Conservation (phyloP, 1,284 basidiomycete genomes). For the Cerioporus squamosus region DNA sequence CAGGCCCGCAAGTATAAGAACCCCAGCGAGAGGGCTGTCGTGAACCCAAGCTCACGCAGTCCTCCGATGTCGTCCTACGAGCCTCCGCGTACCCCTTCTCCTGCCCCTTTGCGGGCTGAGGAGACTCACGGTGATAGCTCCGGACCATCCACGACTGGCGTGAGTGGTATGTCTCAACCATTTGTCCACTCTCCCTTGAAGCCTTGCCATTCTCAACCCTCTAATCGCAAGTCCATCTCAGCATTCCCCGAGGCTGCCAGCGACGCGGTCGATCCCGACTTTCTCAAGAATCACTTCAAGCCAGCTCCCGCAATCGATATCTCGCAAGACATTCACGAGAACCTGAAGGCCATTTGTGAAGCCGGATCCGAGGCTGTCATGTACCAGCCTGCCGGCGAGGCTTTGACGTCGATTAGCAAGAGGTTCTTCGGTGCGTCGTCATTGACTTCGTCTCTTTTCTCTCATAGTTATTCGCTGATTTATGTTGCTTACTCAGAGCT, state of each 20-base stretch:
- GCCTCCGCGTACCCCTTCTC: background rate
- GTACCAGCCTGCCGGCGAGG: background rate
- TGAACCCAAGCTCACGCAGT: slow-evolving; percentile 9
- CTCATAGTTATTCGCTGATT: too few species aligned
- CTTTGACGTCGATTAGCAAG: slow-evolving; percentile 6
- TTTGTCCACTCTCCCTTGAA: background rate
- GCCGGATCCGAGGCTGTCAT: background rate
- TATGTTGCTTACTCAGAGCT: background rate
- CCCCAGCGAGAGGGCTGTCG: background rate
- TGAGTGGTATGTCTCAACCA: background rate
- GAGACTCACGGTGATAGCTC: background rate
- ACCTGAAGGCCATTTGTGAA: background rate
- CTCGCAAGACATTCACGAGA: background rate
- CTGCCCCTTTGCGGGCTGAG: background rate
- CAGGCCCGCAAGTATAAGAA: background rate
- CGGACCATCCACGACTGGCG: background rate
- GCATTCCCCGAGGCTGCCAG: background rate
- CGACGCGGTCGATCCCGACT: background rate
- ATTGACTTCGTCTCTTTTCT: background rate
- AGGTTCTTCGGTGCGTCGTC: slow-evolving; percentile 1
- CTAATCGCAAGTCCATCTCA: background rate
- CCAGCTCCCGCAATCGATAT: background rate
- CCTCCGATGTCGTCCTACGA: slow-evolving; percentile 1
- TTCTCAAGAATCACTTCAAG: background rate
- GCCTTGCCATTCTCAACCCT: background rate